Percentiles rank a stretch among this genome's conserved stretches.
phyloP scores from a whole-genome alignment of 1,284 basidiomycete species.

The Microstroma glucosiphilum region DNA sequence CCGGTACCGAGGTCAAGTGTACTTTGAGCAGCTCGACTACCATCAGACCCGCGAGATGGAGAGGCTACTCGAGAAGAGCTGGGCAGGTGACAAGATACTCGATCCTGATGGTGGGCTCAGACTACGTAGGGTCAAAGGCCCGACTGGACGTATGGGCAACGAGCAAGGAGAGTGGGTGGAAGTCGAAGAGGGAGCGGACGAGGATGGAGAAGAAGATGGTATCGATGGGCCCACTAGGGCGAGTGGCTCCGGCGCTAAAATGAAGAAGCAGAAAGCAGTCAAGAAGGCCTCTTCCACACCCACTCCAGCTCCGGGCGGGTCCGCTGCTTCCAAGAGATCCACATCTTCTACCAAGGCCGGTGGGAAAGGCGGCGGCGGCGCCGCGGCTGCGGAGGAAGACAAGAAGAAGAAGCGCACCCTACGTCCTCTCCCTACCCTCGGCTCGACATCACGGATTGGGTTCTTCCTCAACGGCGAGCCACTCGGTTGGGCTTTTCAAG shows the following conservation, averaged over 20 bases:
- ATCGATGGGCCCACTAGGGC: too few relatives aligned
- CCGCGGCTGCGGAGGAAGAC: not conserved
- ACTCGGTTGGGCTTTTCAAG: slow-evolving; percentile 76
- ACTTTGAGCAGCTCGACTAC: slow-evolving; percentile 92
- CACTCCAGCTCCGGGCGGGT: too few relatives aligned
- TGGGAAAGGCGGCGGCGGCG: not conserved
- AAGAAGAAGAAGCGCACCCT: slow-evolving; percentile 40
- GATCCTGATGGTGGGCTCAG: slow-evolving; percentile 1
- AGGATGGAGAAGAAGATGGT: too few relatives aligned
- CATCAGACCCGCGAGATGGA: slow-evolving; percentile 88
- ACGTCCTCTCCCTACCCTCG: slow-evolving; percentile 66
- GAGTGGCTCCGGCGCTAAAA: too few relatives aligned
- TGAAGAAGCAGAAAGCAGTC: too few relatives aligned
- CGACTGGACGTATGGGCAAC: too few relatives aligned
- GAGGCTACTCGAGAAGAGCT: slow-evolving; percentile 54
- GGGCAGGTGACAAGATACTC: slow-evolving; percentile 24
- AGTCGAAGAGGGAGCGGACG: too few relatives aligned
- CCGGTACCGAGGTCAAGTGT: slow-evolving; percentile 89
- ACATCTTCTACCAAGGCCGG: not conserved
- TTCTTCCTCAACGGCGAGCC: slow-evolving; percentile 90
- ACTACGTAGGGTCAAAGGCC: too few relatives aligned
- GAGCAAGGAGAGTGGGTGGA: too few relatives aligned
- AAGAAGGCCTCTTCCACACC: too few relatives aligned
- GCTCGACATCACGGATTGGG: slow-evolving; percentile 57
- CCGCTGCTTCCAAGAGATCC: too few relatives aligned